Conservation (phyloP, 305 asterid genomes). For the Striga hermonthica region DNA sequence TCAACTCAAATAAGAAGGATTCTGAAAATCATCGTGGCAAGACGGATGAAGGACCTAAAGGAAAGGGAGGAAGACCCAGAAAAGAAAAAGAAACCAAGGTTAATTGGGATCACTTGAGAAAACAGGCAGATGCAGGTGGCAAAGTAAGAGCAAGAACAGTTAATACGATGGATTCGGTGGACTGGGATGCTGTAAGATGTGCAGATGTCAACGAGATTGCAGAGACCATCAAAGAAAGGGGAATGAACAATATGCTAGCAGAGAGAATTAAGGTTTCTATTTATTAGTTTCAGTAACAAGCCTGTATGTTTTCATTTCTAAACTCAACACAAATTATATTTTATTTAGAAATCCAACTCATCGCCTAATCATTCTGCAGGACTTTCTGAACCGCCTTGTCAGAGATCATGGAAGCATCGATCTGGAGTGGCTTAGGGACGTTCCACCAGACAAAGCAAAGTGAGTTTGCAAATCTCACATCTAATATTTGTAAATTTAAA, state of each 20-base stretch:
- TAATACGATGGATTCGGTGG: conserved; percentile 76
- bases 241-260: conserved; percentile 95
- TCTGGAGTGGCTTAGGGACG: conserved; percentile 95
- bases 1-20: conserved; percentile 43
- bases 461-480: conserved; percentile 38
- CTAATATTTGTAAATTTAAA: conserved; percentile 17
- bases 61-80: conserved; percentile 44
- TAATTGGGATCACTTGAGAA: conserved; percentile 83
- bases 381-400: conserved; percentile 75
- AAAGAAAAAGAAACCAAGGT: conserved; percentile 57
- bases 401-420: conserved; percentile 87
- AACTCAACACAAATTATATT: conserved; percentile 11
- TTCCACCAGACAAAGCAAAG: conserved; percentile 98
- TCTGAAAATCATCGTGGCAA: conserved; percentile 33
- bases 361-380: conserved; percentile 51
- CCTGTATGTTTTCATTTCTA: conserved; percentile 16
- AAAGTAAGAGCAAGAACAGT: conserved; percentile 53
- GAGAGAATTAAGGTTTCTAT: conserved; percentile 78
- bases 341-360: conserved; percentile 13
- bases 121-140: conserved; percentile 45
- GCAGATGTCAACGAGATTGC: conserved; percentile 88
- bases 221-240: conserved; percentile 79
- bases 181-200: conserved; percentile 90
- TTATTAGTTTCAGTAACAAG: conserved; percentile 27
- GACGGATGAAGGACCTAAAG: conserved; percentile 41